phyloP scores from a whole-genome alignment of 371 early-diverging fungal genomes.

The Rhizomucor miehei region DNA sequence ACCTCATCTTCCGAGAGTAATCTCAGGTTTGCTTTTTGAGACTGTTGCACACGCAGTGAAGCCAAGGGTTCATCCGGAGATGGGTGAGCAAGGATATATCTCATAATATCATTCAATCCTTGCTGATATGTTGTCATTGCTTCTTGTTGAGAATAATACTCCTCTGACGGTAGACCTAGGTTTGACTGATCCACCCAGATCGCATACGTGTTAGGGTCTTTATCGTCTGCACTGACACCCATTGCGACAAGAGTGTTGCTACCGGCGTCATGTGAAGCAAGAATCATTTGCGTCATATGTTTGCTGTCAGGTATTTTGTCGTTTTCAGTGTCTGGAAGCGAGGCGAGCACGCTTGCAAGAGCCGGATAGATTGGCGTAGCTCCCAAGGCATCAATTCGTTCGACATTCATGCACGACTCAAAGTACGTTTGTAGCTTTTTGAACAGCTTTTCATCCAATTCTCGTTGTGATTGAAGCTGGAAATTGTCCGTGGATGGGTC shows the following conservation, averaged over 20 bases:
- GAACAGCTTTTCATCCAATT: conserved; percentile 36
- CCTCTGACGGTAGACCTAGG: conserved; percentile 52
- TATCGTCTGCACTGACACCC: conserved; percentile 41
- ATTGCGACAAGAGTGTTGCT: conserved; percentile 26
- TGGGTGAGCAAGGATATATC: conserved; percentile 11
- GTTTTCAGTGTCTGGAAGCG: background rate
- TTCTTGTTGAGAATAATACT: conserved; percentile 46
- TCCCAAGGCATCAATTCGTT: conserved; percentile 35
- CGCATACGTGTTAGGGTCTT: conserved; percentile 34
- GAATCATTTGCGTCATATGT: conserved; percentile 5
- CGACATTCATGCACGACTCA: conserved; percentile 49
- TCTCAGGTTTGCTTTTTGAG: conserved; percentile 1
- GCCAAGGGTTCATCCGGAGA: background rate
- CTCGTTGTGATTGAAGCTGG: conserved; percentile 10
- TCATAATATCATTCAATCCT: conserved; percentile 24
- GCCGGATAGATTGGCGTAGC: conserved; percentile 43
- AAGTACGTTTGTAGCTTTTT: conserved; percentile 43
- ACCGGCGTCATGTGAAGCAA: conserved; percentile 6
- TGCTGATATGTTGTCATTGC: conserved; percentile 29
- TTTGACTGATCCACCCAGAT: conserved; percentile 39
- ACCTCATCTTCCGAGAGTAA: conserved; percentile 17
- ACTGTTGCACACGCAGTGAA: conserved; percentile 4
- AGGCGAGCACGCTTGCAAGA: conserved; percentile 10
- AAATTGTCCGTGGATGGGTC: background rate
- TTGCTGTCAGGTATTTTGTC: background rate